Conservation (phyloP, 306 rosid species). For the Cicer bijugum region DNA sequence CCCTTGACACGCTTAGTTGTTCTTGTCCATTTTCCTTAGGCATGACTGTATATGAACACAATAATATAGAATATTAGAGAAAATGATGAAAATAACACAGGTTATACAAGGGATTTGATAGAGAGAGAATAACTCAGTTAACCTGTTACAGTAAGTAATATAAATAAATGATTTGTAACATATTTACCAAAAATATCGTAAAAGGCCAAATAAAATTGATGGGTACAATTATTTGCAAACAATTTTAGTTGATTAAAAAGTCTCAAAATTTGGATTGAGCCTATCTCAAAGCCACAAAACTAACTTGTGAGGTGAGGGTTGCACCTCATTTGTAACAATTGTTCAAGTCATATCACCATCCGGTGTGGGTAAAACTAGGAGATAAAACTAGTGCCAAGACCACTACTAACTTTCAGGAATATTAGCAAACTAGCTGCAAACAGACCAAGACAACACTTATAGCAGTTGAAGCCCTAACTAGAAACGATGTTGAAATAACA, state of each 20-base stretch:
- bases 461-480: too few species aligned
- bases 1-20: constrained; percentile 8
- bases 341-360: too few species aligned
- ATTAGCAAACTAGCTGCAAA: too few species aligned
- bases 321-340: too few species aligned
- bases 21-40: constrained; percentile 35
- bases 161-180: neutral
- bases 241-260: constrained; percentile 1
- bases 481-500: too few species aligned
- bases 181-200: neutral
- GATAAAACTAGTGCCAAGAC: too few species aligned
- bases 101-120: neutral
- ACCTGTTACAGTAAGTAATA: neutral
- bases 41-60: constrained; percentile 11
- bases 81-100: neutral
- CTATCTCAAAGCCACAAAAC: too few species aligned
- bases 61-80: constrained; percentile 8
- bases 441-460: too few species aligned
- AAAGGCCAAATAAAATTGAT: constrained; percentile 8
- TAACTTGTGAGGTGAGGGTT: too few species aligned
- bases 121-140: neutral
- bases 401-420: too few species aligned
- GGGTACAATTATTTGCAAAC: neutral
- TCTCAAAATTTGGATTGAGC: too few species aligned
- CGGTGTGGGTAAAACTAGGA: too few species aligned